phyloP scores from a whole-genome alignment of 257 asterid genomes.

The Forsythia suspensa region DNA sequence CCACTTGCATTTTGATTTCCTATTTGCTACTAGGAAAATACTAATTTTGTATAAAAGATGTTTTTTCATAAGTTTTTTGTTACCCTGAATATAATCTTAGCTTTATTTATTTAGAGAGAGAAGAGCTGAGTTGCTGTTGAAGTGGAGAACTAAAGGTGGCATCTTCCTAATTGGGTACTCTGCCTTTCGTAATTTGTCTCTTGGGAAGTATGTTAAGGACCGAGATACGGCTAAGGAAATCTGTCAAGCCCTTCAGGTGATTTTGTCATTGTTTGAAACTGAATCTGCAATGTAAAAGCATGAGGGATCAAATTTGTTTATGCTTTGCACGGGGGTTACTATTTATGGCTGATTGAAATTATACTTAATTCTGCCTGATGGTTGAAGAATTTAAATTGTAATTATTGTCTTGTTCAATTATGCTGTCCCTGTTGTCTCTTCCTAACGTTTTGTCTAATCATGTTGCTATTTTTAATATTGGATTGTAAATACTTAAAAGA shows the following conservation, averaged over 20 bases:
- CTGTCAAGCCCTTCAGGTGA: conserved; percentile 79
- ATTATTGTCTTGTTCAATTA: not conserved
- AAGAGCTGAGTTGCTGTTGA: conserved; percentile 67
- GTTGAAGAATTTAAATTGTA: not conserved
- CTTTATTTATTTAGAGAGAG: conserved; percentile 61
- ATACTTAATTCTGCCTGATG: not conserved
- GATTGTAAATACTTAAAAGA: not conserved
- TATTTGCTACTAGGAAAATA: not conserved
- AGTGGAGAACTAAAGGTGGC: conserved; percentile 94
- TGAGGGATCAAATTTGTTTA: conserved; percentile 4
- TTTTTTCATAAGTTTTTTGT: conserved; percentile 4
- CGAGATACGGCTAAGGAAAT: conserved; percentile 79
- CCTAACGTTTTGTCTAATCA: not conserved
- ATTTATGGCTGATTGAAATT: not conserved
- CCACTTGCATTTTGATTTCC: conserved; percentile 11
- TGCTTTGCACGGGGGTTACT: not conserved
- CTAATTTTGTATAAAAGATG: conserved; percentile 3
- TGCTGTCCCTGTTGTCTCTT: not conserved
- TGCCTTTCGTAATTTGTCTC: conserved; percentile 84
- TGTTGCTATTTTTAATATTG: not conserved
- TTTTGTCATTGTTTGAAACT: conserved; percentile 21
- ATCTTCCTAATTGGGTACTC: conserved; percentile 83
- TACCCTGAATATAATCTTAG: conserved; percentile 1
- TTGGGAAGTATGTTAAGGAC: conserved; percentile 89
- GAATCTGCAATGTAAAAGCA: conserved; percentile 15